Evolutionary conservation across 2,329 filamentous ascomycete genomes (phyloP).

Genomic region (Capronia americana): DNA sequence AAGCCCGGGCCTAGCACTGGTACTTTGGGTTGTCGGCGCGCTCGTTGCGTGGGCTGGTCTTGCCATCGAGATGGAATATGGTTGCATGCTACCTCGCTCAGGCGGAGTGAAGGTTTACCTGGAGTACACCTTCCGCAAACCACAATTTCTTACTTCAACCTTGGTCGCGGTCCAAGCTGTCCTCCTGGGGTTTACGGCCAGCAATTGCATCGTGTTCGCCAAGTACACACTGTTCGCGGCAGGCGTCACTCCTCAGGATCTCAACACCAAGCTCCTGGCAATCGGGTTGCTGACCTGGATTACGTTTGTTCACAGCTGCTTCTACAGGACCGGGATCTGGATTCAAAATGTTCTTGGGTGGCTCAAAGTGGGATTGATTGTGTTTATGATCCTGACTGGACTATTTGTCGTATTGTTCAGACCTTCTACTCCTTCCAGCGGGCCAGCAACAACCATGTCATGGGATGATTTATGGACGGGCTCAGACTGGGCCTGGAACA

Average conservation of each 20-base stretch:
- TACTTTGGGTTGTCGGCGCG: conserved; percentile 69
- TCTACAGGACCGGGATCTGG: conserved; percentile 48
- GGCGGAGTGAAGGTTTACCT: conserved; percentile 75
- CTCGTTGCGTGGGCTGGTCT: conserved; percentile 67
- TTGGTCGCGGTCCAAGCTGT: conserved; percentile 69
- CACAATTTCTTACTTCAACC: conserved; percentile 68
- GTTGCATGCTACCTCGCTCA: conserved; percentile 72
- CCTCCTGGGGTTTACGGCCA: conserved; percentile 67
- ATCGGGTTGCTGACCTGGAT: conserved; percentile 63
- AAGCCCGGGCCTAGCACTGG: conserved; percentile 67
- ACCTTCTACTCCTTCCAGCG: conserved; percentile 19
- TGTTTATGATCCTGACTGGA: conserved; percentile 64
- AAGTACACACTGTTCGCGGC: conserved; percentile 69
- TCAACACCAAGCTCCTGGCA: conserved; percentile 62
- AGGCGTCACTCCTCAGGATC: conserved; percentile 58
- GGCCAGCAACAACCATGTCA: conserved; percentile 31
- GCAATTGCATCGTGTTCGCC: conserved; percentile 73
- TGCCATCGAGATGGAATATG: conserved; percentile 69
- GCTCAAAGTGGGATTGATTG: conserved; percentile 37
- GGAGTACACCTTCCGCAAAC: conserved; percentile 70
- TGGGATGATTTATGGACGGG: conserved; percentile 67
- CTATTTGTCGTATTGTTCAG: conserved; percentile 61
- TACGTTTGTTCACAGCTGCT: conserved; percentile 65
- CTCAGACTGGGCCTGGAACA: conserved; percentile 72
- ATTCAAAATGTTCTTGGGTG: conserved; percentile 39